Evolutionary conservation across 2,329 filamentous ascomycete species (phyloP).

Genomic region (Biscogniauxia sp.): DNA sequence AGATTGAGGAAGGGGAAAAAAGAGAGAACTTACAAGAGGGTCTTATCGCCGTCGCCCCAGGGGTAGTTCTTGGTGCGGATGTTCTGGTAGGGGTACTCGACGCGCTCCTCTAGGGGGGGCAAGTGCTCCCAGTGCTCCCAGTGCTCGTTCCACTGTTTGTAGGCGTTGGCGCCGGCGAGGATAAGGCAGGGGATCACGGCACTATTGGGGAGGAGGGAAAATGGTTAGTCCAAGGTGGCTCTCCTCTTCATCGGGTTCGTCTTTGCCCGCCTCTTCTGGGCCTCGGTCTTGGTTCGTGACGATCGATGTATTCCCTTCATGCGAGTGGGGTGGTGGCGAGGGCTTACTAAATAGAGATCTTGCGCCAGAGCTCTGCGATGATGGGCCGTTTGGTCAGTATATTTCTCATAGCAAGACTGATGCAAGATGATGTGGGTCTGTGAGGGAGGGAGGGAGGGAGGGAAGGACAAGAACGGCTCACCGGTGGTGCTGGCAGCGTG

Average conservation of each 20-base stretch:
- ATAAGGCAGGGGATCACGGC: conserved; percentile 71
- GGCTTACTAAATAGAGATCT: conserved; percentile 91
- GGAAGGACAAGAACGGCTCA: conserved; percentile 46
- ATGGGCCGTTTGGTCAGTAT: conserved; percentile 11
- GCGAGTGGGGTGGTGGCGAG: conserved; percentile 2
- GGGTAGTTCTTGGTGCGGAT: conserved; percentile 93
- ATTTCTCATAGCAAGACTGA: neutral
- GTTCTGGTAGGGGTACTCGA: conserved; percentile 97
- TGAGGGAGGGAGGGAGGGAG: neutral
- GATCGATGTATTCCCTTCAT: neutral
- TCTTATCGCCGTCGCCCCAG: conserved; percentile 96
- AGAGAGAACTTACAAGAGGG: conserved; percentile 58
- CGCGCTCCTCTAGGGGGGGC: conserved; percentile 83
- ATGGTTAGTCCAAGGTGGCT: conserved; percentile 7
- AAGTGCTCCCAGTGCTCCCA: conserved; percentile 93
- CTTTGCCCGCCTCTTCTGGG: neutral
- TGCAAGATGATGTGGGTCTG: too few species aligned
- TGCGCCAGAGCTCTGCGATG: conserved; percentile 81
- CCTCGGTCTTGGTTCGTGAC: neutral
- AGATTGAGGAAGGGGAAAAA: neutral
- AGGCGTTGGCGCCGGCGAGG: conserved; percentile 77
- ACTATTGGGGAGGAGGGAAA: conserved; percentile 45
- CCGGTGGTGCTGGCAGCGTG: conserved; percentile 83
- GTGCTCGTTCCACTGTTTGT: conserved; percentile 89
- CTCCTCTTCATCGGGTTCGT: too few species aligned